Conservation (phyloP, 129 eudicot species). For the Flaveria robusta region DNA sequence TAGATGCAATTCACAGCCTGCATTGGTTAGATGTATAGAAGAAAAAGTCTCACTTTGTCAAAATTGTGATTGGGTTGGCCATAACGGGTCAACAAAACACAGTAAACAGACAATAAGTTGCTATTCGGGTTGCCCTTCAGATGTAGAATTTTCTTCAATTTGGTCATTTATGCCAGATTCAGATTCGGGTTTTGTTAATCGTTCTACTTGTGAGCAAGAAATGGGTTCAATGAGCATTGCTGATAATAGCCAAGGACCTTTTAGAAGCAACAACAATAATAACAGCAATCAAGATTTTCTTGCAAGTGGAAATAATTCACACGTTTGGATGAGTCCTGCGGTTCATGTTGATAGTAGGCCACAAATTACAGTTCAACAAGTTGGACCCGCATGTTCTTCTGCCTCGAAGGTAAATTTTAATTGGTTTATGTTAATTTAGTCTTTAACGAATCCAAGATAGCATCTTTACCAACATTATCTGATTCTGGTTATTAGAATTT, state of each 20-base stretch:
- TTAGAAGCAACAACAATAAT: constrained; percentile 21
- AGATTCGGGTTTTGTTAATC: constrained; percentile 38
- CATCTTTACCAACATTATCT: neutral
- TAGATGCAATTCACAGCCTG: constrained; percentile 74
- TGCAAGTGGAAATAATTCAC: constrained; percentile 27
- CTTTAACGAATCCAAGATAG: neutral
- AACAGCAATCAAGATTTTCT: constrained; percentile 32
- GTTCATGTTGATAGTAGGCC: constrained; percentile 10
- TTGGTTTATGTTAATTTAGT: constrained; percentile 14
- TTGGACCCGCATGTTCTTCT: constrained; percentile 33
- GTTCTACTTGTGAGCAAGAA: constrained; percentile 60
- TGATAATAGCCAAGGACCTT: constrained; percentile 39
- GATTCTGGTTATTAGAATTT: neutral
- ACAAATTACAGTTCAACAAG: constrained; percentile 22
- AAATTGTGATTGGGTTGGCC: constrained; percentile 74
- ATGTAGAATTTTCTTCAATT: constrained; percentile 55
- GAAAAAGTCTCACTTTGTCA: constrained; percentile 80
- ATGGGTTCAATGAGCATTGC: constrained; percentile 63
- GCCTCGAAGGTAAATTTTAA: constrained; percentile 34
- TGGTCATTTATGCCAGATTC: constrained; percentile 66
- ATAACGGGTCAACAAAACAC: constrained; percentile 47
- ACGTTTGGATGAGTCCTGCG: constrained; percentile 25
- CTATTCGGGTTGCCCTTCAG: constrained; percentile 83
- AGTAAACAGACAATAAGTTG: constrained; percentile 54
- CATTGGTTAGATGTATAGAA: constrained; percentile 69